Conservation (phyloP, 805 yeast genomes). For the Wickerhamiella cacticola region DNA sequence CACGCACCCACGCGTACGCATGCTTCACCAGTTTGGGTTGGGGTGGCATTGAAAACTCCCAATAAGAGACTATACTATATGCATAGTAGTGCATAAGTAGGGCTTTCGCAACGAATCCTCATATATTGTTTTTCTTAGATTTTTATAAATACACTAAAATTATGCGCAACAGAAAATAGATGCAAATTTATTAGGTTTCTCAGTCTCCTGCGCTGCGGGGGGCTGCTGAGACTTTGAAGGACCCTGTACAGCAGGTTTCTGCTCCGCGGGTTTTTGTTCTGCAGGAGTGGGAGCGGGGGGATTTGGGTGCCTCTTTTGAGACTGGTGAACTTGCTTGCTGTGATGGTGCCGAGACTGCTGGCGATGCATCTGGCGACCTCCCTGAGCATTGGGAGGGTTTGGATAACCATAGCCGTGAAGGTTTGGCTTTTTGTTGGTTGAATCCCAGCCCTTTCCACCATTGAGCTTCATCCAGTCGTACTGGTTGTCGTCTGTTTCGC, state of each 20-base stretch:
- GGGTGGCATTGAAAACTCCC: background rate
- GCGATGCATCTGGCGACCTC: background rate
- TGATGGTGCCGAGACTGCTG: conserved; percentile 8
- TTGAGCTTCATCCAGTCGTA: conserved; percentile 98
- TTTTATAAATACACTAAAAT: conserved; percentile 6
- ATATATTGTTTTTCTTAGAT: background rate
- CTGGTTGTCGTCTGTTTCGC: conserved; percentile 67
- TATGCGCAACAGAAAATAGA: conserved; percentile 10
- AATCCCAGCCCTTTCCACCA: conserved; percentile 74
- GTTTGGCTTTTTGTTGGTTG: conserved; percentile 82
- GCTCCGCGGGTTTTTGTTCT: background rate
- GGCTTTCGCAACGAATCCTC: no score
- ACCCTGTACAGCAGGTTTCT: conserved; percentile 2
- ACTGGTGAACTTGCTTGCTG: conserved; percentile 7
- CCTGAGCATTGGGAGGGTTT: conserved; percentile 34
- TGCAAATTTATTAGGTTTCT: conserved; percentile 7
- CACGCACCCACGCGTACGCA: no score
- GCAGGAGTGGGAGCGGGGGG: conserved; percentile 5
- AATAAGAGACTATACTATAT: background rate
- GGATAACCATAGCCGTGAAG: conserved; percentile 95
- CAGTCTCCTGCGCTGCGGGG: background rate
- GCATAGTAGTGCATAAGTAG: conserved; percentile 1
- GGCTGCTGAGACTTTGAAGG: conserved; percentile 11
- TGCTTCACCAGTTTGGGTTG: background rate
- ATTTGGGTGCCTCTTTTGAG: background rate